Evolutionary conservation across 257 asterid species (phyloP).

Genomic region (Nicotiana undulata): DNA sequence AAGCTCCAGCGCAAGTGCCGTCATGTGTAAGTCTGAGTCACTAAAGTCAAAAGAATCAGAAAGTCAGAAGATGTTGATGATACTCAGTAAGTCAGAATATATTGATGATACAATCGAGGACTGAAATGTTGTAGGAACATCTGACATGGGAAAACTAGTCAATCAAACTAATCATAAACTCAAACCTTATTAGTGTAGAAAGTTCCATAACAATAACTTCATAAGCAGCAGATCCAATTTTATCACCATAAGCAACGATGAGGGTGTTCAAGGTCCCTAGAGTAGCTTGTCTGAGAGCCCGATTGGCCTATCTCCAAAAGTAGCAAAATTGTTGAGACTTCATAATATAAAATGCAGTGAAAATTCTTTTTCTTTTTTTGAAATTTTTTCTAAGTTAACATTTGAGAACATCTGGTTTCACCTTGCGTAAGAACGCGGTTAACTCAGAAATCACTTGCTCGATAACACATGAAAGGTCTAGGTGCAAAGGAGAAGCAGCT

Average conservation of each 20-base stretch:
- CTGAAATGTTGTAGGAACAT: background rate
- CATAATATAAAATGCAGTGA: background rate
- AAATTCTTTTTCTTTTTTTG: too few species aligned
- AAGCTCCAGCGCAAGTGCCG: constrained; percentile 90
- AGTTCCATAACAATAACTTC: constrained; percentile 94
- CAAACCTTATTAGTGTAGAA: constrained; percentile 87
- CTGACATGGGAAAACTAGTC: constrained; percentile 8
- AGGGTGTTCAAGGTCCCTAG: constrained; percentile 88
- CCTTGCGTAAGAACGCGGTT: constrained; percentile 96
- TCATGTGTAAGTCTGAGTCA: constrained; percentile 96
- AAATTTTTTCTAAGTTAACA: background rate
- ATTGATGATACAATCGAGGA: background rate
- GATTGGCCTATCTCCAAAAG: constrained; percentile 69
- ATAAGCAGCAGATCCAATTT: constrained; percentile 85
- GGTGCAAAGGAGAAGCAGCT: constrained; percentile 90
- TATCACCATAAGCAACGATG: constrained; percentile 88
- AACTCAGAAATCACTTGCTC: constrained; percentile 90
- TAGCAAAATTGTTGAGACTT: constrained; percentile 1
- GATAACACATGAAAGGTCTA: constrained; percentile 75
- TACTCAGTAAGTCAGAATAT: background rate
- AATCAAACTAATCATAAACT: background rate
- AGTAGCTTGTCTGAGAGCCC: constrained; percentile 92
- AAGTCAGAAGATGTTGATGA: background rate
- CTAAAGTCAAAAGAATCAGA: constrained; percentile 33
- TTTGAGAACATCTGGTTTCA: constrained; percentile 6